These are phyloP conservation scores for Phoma sp. DNA, from an alignment of 2,329 filamentous ascomycete species.

Conservation along the genomic window DNA sequence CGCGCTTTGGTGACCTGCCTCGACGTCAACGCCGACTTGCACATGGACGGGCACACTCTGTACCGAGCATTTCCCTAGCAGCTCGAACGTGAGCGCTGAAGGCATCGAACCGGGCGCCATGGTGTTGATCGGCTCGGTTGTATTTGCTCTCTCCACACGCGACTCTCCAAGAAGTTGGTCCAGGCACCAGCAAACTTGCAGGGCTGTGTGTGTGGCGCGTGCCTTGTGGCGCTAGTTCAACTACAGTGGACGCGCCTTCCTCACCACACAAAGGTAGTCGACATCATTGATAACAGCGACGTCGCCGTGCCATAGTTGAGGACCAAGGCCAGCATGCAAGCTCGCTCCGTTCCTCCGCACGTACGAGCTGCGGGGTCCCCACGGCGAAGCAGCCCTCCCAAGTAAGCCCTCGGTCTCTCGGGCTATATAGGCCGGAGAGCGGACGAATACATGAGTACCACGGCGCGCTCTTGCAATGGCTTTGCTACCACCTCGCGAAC, in stretches of 20 bases:
- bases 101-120: conserved; percentile 46
- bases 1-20: conserved; percentile 88
- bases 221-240: not conserved
- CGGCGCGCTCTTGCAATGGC: not conserved
- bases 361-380: conserved; percentile 8
- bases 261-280: not conserved
- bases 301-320: not conserved
- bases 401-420: conserved; percentile 4
- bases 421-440: conserved; percentile 12
- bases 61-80: conserved; percentile 49
- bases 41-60: not conserved
- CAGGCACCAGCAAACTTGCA: not conserved
- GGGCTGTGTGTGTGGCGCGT: not conserved
- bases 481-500: not conserved
- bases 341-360: not conserved
- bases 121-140: conserved; percentile 1
- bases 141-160: not conserved
- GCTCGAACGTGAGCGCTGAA: conserved; percentile 47
- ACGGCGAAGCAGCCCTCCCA: not conserved
- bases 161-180: conserved; percentile 12
- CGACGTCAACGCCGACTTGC: not conserved
- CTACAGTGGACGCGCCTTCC: not conserved
- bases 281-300: not conserved
- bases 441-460: conserved; percentile 15
- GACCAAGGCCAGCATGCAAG: not conserved